phyloP scores from a whole-genome alignment of 176 grass and related monocot genomes.

The Carex myosuroides region DNA sequence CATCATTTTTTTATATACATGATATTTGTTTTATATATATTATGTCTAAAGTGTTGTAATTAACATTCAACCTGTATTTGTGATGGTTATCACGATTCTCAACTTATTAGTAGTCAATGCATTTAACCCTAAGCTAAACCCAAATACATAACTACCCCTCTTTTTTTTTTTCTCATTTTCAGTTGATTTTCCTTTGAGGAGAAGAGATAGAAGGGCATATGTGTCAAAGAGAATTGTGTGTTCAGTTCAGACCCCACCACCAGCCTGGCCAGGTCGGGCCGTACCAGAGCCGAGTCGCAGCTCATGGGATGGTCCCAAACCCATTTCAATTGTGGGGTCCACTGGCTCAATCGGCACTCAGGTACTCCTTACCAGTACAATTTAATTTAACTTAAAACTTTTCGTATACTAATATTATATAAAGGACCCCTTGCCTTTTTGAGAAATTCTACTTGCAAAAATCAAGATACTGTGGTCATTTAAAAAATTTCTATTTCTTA shows the following conservation, averaged over 20 bases:
- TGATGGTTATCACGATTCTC: background rate
- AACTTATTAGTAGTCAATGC: background rate
- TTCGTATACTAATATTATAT: background rate
- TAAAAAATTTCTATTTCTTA: background rate
- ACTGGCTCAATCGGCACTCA: conserved; percentile 97
- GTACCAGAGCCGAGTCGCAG: conserved; percentile 40
- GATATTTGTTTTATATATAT: too few species aligned
- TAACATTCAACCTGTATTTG: background rate
- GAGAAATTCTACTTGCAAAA: background rate
- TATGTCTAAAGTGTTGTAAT: background rate
- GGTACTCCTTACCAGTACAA: conserved; percentile 26
- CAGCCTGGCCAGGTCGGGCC: conserved; percentile 91
- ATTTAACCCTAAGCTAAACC: background rate
- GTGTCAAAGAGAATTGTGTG: conserved; percentile 44
- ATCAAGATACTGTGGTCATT: background rate
- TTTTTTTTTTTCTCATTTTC: conserved; percentile 6
- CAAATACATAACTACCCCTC: background rate
- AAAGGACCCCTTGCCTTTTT: background rate
- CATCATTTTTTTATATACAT: too few species aligned
- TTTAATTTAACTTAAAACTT: background rate
- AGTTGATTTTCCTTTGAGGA: conserved; percentile 56
- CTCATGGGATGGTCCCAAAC: conserved; percentile 78
- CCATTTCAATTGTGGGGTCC: conserved; percentile 89
- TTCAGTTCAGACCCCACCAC: conserved; percentile 47
- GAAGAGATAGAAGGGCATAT: conserved; percentile 35